A percentile compares a stretch with the other conserved stretches of the same genome.
phyloP scores from a whole-genome alignment of 306 rosid genomes.

The Trichosanthes truncata region DNA sequence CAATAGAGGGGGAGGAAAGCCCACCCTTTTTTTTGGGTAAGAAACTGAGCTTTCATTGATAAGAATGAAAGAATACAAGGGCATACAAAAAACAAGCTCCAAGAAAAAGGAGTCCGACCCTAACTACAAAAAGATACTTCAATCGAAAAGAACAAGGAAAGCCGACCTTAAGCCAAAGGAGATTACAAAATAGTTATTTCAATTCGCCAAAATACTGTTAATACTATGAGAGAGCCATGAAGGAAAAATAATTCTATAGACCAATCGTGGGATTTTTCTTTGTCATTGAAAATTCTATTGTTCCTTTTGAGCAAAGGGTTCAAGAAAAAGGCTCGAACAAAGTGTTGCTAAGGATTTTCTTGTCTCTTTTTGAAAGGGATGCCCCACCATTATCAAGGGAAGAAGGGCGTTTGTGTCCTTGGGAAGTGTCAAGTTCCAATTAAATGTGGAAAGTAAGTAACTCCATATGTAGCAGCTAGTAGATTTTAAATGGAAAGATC shows the following conservation, averaged over 20 bases:
- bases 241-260: background rate
- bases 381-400: background rate
- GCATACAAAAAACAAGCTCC: too few species aligned
- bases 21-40: background rate
- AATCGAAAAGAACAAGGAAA: too few species aligned
- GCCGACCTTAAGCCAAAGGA: background rate
- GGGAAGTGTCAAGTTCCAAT: background rate
- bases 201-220: background rate
- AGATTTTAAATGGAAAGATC: background rate
- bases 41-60: too few species aligned
- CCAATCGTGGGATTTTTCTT: background rate
- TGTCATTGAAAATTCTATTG: background rate
- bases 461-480: background rate
- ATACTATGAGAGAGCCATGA: background rate
- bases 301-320: background rate
- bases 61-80: too few species aligned
- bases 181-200: background rate
- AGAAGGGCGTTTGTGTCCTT: background rate
- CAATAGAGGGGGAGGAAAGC: background rate
- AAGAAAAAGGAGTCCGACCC: too few species aligned
- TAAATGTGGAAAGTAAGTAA: background rate
- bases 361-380: background rate
- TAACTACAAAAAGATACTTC: too few species aligned
- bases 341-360: background rate
- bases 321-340: background rate